Evolutionary conservation across 164 flowering plant species (phyloP).

Genomic region (Paratinospora sagittata): DNA sequence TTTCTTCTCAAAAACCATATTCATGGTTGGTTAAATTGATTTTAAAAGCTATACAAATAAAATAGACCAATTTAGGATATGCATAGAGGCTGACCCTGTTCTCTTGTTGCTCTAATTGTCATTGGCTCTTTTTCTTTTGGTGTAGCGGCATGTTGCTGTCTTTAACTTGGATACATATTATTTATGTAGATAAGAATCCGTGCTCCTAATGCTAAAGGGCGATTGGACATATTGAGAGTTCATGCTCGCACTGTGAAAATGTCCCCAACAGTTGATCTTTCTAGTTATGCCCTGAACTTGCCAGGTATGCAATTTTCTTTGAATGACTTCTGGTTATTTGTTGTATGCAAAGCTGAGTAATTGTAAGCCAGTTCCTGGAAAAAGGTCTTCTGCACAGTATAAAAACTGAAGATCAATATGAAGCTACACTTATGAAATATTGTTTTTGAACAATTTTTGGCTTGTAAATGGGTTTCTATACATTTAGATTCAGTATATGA

Average conservation of each 20-base stretch:
- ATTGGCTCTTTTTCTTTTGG: not conserved
- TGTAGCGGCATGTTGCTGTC: not conserved
- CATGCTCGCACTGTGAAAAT: slow-evolving; percentile 91
- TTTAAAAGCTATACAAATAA: not conserved
- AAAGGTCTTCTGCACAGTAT: too few species aligned
- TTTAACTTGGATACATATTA: not conserved
- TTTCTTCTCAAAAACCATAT: too few species aligned
- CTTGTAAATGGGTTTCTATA: too few species aligned
- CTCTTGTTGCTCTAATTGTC: not conserved
- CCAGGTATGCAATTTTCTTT: slow-evolving; percentile 52
- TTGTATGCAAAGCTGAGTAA: too few species aligned
- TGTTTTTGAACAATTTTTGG: too few species aligned
- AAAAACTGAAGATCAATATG: too few species aligned
- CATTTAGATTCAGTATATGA: too few species aligned
- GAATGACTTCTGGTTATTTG: slow-evolving; percentile 1
- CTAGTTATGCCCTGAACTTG: slow-evolving; percentile 73
- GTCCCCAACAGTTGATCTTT: slow-evolving; percentile 82
- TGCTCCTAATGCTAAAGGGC: slow-evolving; percentile 88
- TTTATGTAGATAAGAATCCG: slow-evolving; percentile 67
- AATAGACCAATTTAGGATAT: not conserved
- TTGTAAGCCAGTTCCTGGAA: too few species aligned
- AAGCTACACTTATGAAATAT: too few species aligned
- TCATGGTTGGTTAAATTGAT: not conserved
- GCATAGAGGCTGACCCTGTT: not conserved
- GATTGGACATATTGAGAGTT: slow-evolving; percentile 80